Evolutionary conservation across 2,329 filamentous ascomycete genomes (phyloP).

Genomic region (Neurospora crassa): DNA sequence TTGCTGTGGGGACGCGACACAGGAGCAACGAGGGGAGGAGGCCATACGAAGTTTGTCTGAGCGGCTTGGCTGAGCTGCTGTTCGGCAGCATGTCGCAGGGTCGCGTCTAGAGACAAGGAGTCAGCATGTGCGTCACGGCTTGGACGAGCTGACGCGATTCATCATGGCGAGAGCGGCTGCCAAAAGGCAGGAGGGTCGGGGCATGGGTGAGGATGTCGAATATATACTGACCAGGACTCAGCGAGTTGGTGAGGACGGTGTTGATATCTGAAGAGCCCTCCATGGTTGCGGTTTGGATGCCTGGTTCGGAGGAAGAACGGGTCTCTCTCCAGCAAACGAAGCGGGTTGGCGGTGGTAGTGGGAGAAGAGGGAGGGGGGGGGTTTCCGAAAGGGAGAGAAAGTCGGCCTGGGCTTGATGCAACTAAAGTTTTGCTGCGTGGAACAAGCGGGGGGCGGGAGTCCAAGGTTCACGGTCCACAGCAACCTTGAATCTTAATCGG

Average conservation of each 20-base stretch:
- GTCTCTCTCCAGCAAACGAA: conserved; percentile 5
- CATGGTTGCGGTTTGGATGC: conserved; percentile 36
- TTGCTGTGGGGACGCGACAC: background rate
- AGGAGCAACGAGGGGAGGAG: conserved; percentile 11
- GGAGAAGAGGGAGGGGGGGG: conserved; percentile 9
- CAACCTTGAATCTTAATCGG: background rate
- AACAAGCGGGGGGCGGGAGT: conserved; percentile 17
- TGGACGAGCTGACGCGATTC: conserved; percentile 9
- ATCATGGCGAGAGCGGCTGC: conserved; percentile 9
- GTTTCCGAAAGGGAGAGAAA: conserved; percentile 17
- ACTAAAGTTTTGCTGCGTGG: conserved; percentile 19
- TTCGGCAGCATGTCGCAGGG: conserved; percentile 82
- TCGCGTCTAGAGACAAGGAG: conserved; percentile 59
- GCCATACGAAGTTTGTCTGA: conserved; percentile 83
- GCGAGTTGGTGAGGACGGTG: conserved; percentile 92
- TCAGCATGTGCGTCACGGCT: conserved; percentile 18
- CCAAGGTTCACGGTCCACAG: conserved; percentile 2
- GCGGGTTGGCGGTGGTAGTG: conserved; percentile 8
- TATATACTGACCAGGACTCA: conserved; percentile 71
- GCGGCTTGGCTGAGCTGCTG: conserved; percentile 88
- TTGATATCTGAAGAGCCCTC: conserved; percentile 78
- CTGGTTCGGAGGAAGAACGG: conserved; percentile 10
- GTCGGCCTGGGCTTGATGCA: conserved; percentile 13
- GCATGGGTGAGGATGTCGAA: conserved; percentile 2
- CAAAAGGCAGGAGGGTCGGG: conserved; percentile 8